Conservation (phyloP, 768 basidiomycete genomes). For the Suillus plorans region DNA sequence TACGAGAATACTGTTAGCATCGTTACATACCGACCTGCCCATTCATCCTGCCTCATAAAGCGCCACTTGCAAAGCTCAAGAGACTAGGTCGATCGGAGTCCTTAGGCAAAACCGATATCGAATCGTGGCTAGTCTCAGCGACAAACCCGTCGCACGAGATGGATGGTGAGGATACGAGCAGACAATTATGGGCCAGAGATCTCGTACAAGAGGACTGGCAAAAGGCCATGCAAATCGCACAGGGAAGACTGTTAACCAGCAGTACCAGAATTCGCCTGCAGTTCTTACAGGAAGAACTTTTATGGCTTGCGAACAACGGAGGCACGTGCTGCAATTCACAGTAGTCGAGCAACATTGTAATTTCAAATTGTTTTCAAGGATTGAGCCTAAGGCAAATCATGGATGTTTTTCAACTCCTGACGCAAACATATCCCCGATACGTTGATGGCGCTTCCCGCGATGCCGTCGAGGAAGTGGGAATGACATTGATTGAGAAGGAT, state of each 20-base stretch:
- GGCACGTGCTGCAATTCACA: conserved; percentile 40
- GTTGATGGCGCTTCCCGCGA: conserved; percentile 67
- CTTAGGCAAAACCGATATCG: conserved; percentile 50
- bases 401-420: conserved; percentile 74
- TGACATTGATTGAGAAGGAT: conserved; percentile 64
- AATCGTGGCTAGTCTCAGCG: conserved; percentile 58
- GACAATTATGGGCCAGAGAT: conserved; percentile 51
- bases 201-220: conserved; percentile 56
- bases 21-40: background rate
- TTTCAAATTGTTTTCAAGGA: conserved; percentile 39
- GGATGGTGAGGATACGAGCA: conserved; percentile 27
- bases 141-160: conserved; percentile 32
- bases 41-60: conserved; percentile 35
- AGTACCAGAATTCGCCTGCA: conserved; percentile 53
- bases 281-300: conserved; percentile 65
- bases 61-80: conserved; percentile 49
- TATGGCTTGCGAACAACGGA: conserved; percentile 54
- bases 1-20: background rate
- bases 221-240: conserved; percentile 53
- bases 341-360: background rate
- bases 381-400: conserved; percentile 56
- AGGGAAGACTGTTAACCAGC: conserved; percentile 45
- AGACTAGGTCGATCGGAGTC: conserved; percentile 39
- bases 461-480: conserved; percentile 67
- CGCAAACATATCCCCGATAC: conserved; percentile 78